Percentiles rank a stretch among this genome's conserved stretches.
Evolutionary conservation across 306 rosid genomes (phyloP).

Genomic region (Pyrus pyrifolia): DNA sequence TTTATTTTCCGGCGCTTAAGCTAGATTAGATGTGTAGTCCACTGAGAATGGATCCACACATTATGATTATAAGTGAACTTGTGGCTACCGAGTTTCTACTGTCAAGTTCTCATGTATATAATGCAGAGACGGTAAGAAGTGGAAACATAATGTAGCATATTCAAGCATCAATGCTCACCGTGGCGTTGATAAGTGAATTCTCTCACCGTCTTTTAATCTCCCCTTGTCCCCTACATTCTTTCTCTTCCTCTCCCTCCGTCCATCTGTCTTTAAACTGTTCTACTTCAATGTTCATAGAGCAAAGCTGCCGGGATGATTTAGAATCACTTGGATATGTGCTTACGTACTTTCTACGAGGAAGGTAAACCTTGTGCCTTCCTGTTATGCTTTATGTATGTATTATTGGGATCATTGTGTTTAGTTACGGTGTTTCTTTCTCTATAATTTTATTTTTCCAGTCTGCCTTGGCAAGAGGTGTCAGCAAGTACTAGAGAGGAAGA

Average conservation of each 20-base stretch:
- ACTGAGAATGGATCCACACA: too few species aligned
- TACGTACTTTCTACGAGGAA: slow-evolving; percentile 89
- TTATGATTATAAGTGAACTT: too few species aligned
- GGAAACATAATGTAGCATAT: slow-evolving; percentile 84
- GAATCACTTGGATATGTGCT: slow-evolving; percentile 97
- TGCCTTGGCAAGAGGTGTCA: slow-evolving; percentile 99
- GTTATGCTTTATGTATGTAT: not conserved
- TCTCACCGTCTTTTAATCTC: not conserved
- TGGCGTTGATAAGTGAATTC: slow-evolving; percentile 59
- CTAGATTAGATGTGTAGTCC: too few species aligned
- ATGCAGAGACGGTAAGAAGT: slow-evolving; percentile 85
- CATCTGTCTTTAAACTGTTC: slow-evolving; percentile 4
- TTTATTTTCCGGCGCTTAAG: too few species aligned
- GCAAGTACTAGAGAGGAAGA: slow-evolving; percentile 83
- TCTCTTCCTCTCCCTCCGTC: not conserved
- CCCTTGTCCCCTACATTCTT: not conserved
- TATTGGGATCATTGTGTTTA: not conserved
- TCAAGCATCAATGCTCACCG: slow-evolving; percentile 97
- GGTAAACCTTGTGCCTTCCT: slow-evolving; percentile 36
- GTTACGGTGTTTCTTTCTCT: slow-evolving; percentile 11
- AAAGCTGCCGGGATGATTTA: slow-evolving; percentile 94
- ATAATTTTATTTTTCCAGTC: slow-evolving; percentile 37
- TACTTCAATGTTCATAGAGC: slow-evolving; percentile 44
- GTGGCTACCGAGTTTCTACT: not conserved
- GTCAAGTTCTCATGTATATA: slow-evolving; percentile 13